Percentiles rank a stretch among this genome's conserved stretches.
Evolutionary conservation across 257 asterid species (phyloP).

Genomic region (Nicotiana otophora): DNA sequence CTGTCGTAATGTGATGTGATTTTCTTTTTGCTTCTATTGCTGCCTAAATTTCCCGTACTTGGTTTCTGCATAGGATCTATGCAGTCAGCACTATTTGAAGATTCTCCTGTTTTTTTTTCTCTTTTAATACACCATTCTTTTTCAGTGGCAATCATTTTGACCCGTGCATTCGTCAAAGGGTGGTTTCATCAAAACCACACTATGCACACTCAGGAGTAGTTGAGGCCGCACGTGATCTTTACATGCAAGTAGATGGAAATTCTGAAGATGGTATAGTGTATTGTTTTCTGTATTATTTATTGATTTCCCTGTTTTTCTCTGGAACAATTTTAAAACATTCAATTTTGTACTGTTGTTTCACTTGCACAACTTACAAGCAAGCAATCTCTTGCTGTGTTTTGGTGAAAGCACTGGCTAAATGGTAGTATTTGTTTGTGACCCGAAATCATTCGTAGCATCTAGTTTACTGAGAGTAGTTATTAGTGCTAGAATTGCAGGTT

Average conservation of each 20-base stretch:
- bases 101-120: neutral
- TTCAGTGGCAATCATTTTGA: neutral
- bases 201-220: constrained; percentile 30
- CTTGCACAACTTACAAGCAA: neutral
- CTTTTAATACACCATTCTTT: neutral
- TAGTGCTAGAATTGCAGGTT: constrained; percentile 3
- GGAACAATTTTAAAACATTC: neutral
- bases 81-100: neutral
- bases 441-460: neutral
- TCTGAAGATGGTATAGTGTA: constrained; percentile 13
- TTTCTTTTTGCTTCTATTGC: neutral
- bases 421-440: neutral
- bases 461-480: neutral
- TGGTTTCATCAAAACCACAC: constrained; percentile 13
- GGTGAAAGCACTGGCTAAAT: neutral
- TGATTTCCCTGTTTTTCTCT: neutral
- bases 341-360: neutral
- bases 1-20: neutral
- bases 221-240: constrained; percentile 31
- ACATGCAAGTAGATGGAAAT: constrained; percentile 23
- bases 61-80: neutral
- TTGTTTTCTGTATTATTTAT: neutral
- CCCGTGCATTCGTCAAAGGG: neutral
- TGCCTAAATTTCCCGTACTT: neutral
- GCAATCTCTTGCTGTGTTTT: neutral